A percentile compares a stretch with the other conserved stretches of the same genome.
Conservation (phyloP, 768 basidiomycete genomes). For the Terana coerulea region DNA sequence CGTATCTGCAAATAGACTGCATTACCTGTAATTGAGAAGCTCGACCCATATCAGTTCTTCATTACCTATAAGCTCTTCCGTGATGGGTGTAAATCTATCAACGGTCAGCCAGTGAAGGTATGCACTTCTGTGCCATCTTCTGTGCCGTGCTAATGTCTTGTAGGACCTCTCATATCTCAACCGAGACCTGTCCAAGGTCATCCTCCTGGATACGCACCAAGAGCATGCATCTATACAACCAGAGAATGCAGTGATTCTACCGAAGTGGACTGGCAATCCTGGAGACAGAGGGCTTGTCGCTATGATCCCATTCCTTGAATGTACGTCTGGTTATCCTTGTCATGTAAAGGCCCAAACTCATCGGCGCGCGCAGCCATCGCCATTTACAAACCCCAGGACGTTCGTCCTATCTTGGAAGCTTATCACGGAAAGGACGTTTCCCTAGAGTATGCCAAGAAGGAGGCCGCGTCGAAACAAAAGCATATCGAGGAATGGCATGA, state of each 20-base stretch:
- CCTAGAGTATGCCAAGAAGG: conserved; percentile 82
- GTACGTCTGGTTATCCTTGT: conserved; percentile 33
- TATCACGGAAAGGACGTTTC: conserved; percentile 90
- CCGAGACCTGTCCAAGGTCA: conserved; percentile 86
- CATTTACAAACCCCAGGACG: conserved; percentile 84
- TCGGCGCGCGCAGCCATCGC: conserved; percentile 66
- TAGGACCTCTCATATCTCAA: conserved; percentile 93
- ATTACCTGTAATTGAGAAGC: conserved; percentile 81
- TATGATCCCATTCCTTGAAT: conserved; percentile 98
- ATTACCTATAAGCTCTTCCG: conserved; percentile 89
- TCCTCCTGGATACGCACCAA: conserved; percentile 80
- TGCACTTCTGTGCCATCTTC: conserved; percentile 5
- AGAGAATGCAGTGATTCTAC: conserved; percentile 82
- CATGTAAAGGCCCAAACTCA: neutral
- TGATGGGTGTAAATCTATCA: conserved; percentile 80
- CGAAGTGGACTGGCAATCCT: conserved; percentile 82
- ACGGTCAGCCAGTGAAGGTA: conserved; percentile 86
- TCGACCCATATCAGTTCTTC: conserved; percentile 91
- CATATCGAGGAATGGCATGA: conserved; percentile 81
- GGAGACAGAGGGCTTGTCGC: conserved; percentile 75
- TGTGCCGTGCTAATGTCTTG: neutral
- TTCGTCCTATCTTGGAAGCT: conserved; percentile 80
- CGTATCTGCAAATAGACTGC: conserved; percentile 61
- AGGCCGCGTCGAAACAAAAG: conserved; percentile 74
- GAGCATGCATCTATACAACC: conserved; percentile 79